Percentiles rank a stretch among this genome's conserved stretches.
phyloP scores from a whole-genome alignment of 179 eudicot species.

The Beta lomatogona region DNA sequence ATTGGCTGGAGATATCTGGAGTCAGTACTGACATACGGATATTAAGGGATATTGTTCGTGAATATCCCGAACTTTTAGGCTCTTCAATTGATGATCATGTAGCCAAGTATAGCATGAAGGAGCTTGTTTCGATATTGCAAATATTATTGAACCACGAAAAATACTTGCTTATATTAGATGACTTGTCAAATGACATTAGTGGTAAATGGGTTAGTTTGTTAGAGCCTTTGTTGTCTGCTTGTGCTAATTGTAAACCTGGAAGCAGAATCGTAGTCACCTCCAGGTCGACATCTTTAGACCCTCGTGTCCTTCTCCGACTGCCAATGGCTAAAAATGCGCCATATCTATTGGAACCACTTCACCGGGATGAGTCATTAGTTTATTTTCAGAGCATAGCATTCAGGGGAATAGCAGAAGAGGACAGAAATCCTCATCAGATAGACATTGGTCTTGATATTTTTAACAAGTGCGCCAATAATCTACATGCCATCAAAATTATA shows the following conservation, averaged over 20 bases:
- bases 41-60: too few relatives aligned
- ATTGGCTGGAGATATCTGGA: too few relatives aligned
- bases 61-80: too few relatives aligned
- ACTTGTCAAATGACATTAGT: background rate
- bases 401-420: background rate
- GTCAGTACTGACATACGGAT: too few relatives aligned
- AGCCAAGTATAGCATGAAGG: too few relatives aligned
- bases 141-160: too few relatives aligned
- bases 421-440: background rate
- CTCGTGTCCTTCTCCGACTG: background rate
- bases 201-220: background rate
- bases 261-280: background rate
- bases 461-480: background rate
- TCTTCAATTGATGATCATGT: too few relatives aligned
- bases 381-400: background rate
- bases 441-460: background rate
- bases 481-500: background rate
- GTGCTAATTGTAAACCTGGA: background rate
- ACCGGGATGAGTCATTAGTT: background rate
- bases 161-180: background rate
- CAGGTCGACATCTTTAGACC: background rate
- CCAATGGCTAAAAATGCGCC: background rate
- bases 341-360: background rate
- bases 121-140: too few relatives aligned
- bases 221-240: background rate